A percentile compares a stretch with the other conserved stretches of the same genome.
phyloP scores from a whole-genome alignment of 768 basidiomycete genomes.

The Mycena pura region DNA sequence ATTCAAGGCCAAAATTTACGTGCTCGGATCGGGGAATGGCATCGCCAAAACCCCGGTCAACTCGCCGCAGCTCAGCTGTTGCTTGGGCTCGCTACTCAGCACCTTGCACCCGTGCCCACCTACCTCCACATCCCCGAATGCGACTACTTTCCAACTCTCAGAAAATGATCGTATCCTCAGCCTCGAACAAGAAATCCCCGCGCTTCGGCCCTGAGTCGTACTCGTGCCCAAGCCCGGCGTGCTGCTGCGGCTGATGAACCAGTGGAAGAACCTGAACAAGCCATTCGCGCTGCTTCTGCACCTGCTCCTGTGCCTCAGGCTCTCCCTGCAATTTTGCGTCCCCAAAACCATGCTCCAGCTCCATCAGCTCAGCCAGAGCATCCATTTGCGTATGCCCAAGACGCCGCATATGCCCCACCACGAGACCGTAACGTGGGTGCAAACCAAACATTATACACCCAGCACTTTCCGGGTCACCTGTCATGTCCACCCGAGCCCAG shows the following conservation, averaged over 20 bases:
- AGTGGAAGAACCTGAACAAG: not conserved
- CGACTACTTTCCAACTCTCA: not conserved
- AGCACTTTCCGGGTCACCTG: too few species aligned
- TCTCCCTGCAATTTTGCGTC: not conserved
- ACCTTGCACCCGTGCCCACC: too few species aligned
- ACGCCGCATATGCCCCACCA: not conserved
- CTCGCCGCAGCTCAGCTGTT: not conserved
- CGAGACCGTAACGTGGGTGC: not conserved
- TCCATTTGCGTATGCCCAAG: not conserved
- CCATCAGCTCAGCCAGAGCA: not conserved
- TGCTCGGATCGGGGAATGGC: conserved; percentile 9
- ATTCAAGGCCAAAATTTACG: not conserved
- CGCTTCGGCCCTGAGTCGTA: not conserved
- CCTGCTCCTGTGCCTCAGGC: not conserved
- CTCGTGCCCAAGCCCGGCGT: too few species aligned
- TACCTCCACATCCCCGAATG: not conserved
- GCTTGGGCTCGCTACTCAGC: not conserved
- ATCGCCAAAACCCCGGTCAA: conserved; percentile 1
- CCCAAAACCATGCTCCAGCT: not conserved
- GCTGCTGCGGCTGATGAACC: not conserved
- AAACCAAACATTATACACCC: too few species aligned
- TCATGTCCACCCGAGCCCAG: too few species aligned
- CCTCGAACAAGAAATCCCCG: not conserved
- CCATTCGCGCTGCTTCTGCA: not conserved
- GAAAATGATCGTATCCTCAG: not conserved